Base-by-base conservation (phyloP, 106 monocot genomes). In the Platanthera zijinensis region DNA sequence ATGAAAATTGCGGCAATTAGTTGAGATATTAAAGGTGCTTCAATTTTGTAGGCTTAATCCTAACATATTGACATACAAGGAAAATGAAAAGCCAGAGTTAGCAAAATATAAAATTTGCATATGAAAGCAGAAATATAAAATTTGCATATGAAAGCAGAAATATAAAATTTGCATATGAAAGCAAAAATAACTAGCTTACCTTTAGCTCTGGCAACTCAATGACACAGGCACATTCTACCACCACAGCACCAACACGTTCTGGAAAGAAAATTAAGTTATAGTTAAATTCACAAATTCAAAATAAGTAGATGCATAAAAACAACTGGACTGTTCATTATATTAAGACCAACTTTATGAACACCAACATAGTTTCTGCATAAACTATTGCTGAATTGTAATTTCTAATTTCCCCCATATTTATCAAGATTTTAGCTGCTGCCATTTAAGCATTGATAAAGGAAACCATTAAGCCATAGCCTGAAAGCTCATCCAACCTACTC, bases 181-280 rank as follows among this genome's bases (percentile, higher is more conserved):
- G 19, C 0, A 5, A 19, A 59, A 18, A 19, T 59, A 61, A 61
- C 7, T 19, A 7, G 7, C 19, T 66, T 22, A 87, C 92, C 83
- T 89, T 89, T 30, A 92, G 59, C 52, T 92, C 92, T 52, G 92
- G 89, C 77, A 92, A 61, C 79, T 92, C 92, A 80, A 92, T 92
- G 21, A 89, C 80, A 81, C 92, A 92, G 9, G 92, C 89, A 78
- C 92, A 86, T 80, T 92, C 92, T 52, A 89, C 83, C 15, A 92
- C 84, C 77, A 87, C 83, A 15, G 92, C 92, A 19, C 86, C 89
- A 66, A 87, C 92, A 56, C 89, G 89, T 74, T 92, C 92, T 92
- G 84, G 50, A 84, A 80, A 39, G 25, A 57, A 4, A 30, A 66
- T 66, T 21, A 56, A 56, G 6, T 32, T 32, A 10, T 11, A 66